phyloP scores from a whole-genome alignment of 768 basidiomycete species.

The Sporobolomyces phaffii region DNA sequence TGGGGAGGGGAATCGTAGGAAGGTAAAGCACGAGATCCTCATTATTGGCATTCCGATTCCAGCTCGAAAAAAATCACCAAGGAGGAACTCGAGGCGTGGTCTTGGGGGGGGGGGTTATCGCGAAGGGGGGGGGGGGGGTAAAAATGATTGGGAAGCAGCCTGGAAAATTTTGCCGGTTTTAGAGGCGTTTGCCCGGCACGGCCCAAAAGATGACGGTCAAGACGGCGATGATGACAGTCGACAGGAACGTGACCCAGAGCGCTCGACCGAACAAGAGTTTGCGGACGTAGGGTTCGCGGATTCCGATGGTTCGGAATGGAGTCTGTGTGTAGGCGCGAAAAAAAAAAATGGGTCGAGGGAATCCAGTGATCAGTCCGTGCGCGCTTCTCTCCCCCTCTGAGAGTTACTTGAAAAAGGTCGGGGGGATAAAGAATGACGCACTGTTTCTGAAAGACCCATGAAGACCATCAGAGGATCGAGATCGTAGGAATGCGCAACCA shows the following conservation, averaged over 20 bases:
- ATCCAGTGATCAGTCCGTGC: too few species aligned
- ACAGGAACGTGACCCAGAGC: slow-evolving; percentile 64
- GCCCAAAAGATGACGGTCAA: slow-evolving; percentile 91
- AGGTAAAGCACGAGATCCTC: too few species aligned
- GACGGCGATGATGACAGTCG: slow-evolving; percentile 64
- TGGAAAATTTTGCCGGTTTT: not conserved
- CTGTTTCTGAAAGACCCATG: slow-evolving; percentile 83
- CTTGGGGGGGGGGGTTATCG: too few species aligned
- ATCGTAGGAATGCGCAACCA: slow-evolving; percentile 93
- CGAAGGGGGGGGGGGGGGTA: too few species aligned
- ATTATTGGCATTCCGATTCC: too few species aligned
- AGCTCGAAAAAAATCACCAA: too few species aligned
- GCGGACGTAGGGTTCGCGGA: slow-evolving; percentile 88
- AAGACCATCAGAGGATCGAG: slow-evolving; percentile 93
- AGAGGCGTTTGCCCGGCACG: slow-evolving; percentile 88
- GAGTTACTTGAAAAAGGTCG: too few species aligned
- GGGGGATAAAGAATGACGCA: not conserved
- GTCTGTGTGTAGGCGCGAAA: slow-evolving; percentile 48
- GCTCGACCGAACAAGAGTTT: slow-evolving; percentile 83
- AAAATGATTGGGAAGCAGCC: too few species aligned
- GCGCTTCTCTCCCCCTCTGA: too few species aligned
- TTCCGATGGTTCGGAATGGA: slow-evolving; percentile 85
- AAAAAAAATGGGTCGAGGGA: not conserved
- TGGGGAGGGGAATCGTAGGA: too few species aligned
- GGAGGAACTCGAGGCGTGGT: too few species aligned